phyloP scores from a whole-genome alignment of 225 moss, liverwort and hornwort species.

The Takakia lepidozioides region DNA sequence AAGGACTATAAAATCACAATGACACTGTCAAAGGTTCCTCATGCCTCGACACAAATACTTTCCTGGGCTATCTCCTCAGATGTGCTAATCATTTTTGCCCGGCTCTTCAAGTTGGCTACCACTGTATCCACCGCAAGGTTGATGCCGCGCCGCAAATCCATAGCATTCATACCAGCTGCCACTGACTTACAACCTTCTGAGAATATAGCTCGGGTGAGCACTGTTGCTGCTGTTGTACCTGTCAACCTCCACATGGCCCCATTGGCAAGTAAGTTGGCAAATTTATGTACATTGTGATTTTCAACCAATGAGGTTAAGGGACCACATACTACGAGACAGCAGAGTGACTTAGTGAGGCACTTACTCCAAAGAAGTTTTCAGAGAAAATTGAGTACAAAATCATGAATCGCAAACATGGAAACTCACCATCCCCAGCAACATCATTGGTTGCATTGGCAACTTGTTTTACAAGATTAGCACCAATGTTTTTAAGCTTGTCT shows the following conservation, averaged over 20 bases:
- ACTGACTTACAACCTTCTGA: slow-evolving; percentile 94
- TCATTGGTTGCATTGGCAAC: slow-evolving; percentile 92
- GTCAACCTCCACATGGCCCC: slow-evolving; percentile 6
- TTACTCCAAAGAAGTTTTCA: no score
- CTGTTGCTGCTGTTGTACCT: slow-evolving; percentile 92
- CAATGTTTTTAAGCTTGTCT: slow-evolving; percentile 76
- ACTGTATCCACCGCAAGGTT: slow-evolving; percentile 82
- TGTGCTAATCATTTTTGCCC: slow-evolving; percentile 92
- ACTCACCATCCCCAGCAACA: slow-evolving; percentile 84
- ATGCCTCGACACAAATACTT: background rate
- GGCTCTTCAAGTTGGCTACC: slow-evolving; percentile 66
- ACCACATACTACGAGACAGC: no score
- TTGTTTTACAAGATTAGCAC: slow-evolving; percentile 78
- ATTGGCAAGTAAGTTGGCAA: no score
- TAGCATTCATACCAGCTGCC: slow-evolving; percentile 90
- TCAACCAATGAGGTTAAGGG: no score
- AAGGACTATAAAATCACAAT: no score
- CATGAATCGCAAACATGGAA: no score
- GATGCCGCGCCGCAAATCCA: slow-evolving; percentile 93
- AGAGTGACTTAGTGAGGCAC: no score
- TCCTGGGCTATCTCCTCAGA: slow-evolving; percentile 93
- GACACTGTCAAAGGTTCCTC: no score
- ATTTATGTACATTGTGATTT: no score
- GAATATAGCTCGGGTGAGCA: slow-evolving; percentile 85
- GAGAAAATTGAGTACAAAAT: no score